Evolutionary conservation across 345 rosid species (phyloP).

Genomic region (Gossypium anomalum): DNA sequence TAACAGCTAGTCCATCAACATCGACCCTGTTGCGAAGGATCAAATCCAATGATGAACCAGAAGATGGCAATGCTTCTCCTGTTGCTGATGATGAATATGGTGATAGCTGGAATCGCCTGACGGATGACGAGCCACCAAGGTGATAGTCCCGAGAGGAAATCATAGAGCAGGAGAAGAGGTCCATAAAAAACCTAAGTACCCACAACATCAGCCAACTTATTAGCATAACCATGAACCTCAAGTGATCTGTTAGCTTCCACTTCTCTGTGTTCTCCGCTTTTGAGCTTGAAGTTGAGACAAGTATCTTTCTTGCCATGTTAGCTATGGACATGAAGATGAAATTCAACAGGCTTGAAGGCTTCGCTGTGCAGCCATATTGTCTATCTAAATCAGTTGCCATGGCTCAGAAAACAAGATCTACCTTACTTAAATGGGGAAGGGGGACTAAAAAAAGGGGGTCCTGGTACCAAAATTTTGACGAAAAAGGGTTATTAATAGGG

Average conservation of each 20-base stretch:
- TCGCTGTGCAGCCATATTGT: conserved; percentile 20
- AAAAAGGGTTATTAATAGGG: not conserved
- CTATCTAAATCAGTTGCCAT: conserved; percentile 10
- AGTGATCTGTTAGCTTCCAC: conserved; percentile 61
- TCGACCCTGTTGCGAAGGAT: not conserved
- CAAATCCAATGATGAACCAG: conserved; percentile 10
- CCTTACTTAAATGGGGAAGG: not conserved
- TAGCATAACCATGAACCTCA: conserved; percentile 66
- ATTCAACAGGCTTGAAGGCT: conserved; percentile 43
- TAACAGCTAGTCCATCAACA: not conserved
- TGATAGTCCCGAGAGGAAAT: conserved; percentile 16
- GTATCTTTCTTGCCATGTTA: conserved; percentile 21
- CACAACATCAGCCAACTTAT: conserved; percentile 60
- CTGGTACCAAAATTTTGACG: not conserved
- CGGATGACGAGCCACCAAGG: conserved; percentile 6
- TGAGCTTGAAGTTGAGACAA: conserved; percentile 51
- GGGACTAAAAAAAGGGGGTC: not conserved
- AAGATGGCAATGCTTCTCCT: conserved; percentile 28
- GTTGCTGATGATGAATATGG: conserved; percentile 21
- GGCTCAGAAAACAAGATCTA: not conserved
- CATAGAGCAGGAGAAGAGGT: conserved; percentile 39
- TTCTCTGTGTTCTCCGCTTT: conserved; percentile 29
- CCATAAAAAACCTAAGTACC: conserved; percentile 59
- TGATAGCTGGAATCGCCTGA: conserved; percentile 9
- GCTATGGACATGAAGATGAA: conserved; percentile 60